phyloP scores from a whole-genome alignment of 169 alveolate species.

The Sarcocystis neurona region DNA sequence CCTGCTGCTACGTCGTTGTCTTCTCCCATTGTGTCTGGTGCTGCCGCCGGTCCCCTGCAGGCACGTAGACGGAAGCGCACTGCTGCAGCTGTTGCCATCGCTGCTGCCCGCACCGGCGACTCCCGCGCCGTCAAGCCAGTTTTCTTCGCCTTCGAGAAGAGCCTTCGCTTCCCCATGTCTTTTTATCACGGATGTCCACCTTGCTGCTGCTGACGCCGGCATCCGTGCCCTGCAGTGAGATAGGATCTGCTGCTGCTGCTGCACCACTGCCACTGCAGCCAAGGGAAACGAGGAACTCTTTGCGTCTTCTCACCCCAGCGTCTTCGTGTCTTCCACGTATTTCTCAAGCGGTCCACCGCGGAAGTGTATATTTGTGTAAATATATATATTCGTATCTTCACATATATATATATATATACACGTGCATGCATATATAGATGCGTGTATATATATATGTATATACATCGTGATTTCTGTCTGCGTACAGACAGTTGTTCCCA shows the following conservation, averaged over 20 bases:
- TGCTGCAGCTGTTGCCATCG: background rate
- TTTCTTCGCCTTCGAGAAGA: constrained; percentile 1
- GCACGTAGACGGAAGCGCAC: constrained; percentile 23
- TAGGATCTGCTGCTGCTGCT: background rate
- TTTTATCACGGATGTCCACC: constrained; percentile 11
- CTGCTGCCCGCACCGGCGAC: background rate
- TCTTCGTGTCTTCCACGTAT: background rate
- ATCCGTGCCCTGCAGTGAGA: background rate
- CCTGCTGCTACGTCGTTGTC: background rate
- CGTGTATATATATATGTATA: too few relatives aligned
- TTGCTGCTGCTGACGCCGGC: background rate
- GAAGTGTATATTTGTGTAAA: too few relatives aligned
- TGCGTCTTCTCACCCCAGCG: background rate
- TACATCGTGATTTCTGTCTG: too few relatives aligned
- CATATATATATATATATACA: too few relatives aligned
- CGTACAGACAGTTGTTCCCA: too few relatives aligned
- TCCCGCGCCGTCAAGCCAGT: background rate
- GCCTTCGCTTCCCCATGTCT: background rate
- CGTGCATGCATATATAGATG: too few relatives aligned
- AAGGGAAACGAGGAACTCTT: background rate
- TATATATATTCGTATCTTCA: too few relatives aligned
- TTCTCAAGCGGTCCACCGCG: too few relatives aligned
- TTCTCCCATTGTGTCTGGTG: background rate
- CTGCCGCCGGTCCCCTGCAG: too few relatives aligned
- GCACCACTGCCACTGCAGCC: background rate